A percentile compares a stretch with the other conserved stretches of the same genome.
phyloP scores from a whole-genome alignment of 805 yeast species.

The Tetrapisispora taiwanensis region DNA sequence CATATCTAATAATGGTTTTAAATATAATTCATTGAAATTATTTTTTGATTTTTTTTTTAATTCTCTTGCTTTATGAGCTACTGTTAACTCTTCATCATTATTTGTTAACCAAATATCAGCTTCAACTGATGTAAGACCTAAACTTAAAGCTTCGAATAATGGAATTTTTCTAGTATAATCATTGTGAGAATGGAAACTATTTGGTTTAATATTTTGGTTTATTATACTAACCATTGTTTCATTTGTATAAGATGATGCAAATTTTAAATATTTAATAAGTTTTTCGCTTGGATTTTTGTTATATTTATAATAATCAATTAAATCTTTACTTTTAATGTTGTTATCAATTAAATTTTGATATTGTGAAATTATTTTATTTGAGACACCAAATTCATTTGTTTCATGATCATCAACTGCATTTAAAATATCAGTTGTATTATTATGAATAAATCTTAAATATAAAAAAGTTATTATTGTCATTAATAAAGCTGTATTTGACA shows the following conservation, averaged over 20 bases:
- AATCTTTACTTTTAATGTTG: background rate
- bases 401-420: background rate
- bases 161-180: slow-evolving; percentile 57
- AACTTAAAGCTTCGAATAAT: slow-evolving; percentile 42
- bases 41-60: slow-evolving; percentile 36
- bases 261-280: background rate
- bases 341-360: background rate
- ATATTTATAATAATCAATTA: background rate
- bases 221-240: slow-evolving; percentile 3
- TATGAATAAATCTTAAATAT: too few species aligned
- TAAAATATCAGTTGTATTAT: too few species aligned
- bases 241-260: background rate
- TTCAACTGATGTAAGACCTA: slow-evolving; percentile 50
- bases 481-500: too few species aligned
- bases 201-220: slow-evolving; percentile 17
- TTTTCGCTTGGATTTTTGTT: background rate
- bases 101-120: slow-evolving; percentile 48
- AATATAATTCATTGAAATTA: slow-evolving; percentile 36
- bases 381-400: background rate
- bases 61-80: slow-evolving; percentile 49
- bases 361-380: background rate
- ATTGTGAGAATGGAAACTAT: slow-evolving; percentile 51
- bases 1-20: slow-evolving; percentile 42
- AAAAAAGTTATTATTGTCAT: too few species aligned
- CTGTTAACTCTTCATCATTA: slow-evolving; percentile 36